These are phyloP conservation scores for Ascochyta pisi DNA, from an alignment of 2,329 filamentous ascomycete genomes.

Conservation along the genomic window DNA sequence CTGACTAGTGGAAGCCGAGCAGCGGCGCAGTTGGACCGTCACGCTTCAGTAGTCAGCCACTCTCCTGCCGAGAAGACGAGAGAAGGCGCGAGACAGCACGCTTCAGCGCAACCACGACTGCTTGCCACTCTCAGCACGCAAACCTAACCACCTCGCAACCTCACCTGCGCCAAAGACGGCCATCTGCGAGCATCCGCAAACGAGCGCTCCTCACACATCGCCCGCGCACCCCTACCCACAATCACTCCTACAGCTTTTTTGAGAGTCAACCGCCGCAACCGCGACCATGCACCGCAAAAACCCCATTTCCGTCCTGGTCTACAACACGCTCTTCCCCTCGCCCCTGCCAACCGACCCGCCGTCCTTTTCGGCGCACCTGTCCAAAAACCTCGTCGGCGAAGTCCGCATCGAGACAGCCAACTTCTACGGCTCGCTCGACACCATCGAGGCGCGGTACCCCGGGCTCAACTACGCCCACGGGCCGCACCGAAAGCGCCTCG, in stretches of 20 bases:
- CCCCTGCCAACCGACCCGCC: slow-evolving; percentile 72
- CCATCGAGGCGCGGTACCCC: slow-evolving; percentile 80
- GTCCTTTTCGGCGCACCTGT: slow-evolving; percentile 73
- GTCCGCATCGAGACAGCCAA: slow-evolving; percentile 79
- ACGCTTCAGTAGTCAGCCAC: slow-evolving; percentile 30
- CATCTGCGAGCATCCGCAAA: slow-evolving; percentile 5
- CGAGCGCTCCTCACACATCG: background rate
- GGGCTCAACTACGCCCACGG: slow-evolving; percentile 78
- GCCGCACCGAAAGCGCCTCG: slow-evolving; percentile 78
- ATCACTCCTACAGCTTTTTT: background rate
- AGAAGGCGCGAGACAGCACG: slow-evolving; percentile 24
- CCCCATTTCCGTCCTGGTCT: slow-evolving; percentile 74
- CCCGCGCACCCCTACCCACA: background rate
- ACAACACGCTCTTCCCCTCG: slow-evolving; percentile 75
- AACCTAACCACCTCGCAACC: background rate
- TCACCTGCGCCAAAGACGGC: slow-evolving; percentile 5
- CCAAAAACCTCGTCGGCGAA: slow-evolving; percentile 75
- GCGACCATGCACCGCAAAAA: slow-evolving; percentile 72
- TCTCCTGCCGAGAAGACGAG: slow-evolving; percentile 12
- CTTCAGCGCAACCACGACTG: slow-evolving; percentile 17
- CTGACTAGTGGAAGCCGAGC: slow-evolving; percentile 21
- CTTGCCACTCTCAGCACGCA: slow-evolving; percentile 1
- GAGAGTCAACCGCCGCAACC: slow-evolving; percentile 10
- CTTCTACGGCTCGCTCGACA: slow-evolving; percentile 81
- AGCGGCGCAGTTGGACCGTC: slow-evolving; percentile 28